Base-by-base conservation (phyloP, 306 rosid species). In the Dryas drummondii region DNA sequence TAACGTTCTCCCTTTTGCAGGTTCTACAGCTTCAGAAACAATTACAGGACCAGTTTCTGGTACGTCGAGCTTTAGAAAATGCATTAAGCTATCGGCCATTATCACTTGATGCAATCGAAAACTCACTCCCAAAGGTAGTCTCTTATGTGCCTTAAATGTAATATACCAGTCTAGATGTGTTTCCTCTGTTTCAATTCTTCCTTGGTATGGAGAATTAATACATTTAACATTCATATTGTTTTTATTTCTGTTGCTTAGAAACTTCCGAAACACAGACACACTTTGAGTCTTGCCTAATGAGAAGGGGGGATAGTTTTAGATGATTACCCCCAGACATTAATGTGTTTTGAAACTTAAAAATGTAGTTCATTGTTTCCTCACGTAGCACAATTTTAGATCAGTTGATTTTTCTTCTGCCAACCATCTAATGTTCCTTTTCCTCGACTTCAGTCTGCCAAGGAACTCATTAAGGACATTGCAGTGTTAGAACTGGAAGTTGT, bases 401-500 rank as follows among this genome's bases (percentile, higher is more conserved):
- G 37, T 59, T 42, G 16, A 2, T 83, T 52, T 69, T 64, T 68
- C 72, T 72, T 60, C 22, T 76, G 71, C 75, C 55, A 63, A 41
- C 55, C 32, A 40, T 51, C 70, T 85, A 44, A 67, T 44, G 65
- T 71, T 73, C 71, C 37, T 75, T 80, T 57, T 75, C 22, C 14
- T 81, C 62, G 65, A 80, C 68, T 53, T 72, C 82, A 90, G 98
- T 87, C 91, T 72, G 88, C 91, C 71, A 86, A 73, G 84, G 96
- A 86, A 45, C 87, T 91, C 80, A 84, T 94, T 5, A 88, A 88
- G 78, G 96, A 94, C 71, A 88, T 94, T 81, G 89, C 91, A 16
- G 89, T 82, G 57, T 82, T 94, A 72, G 98, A 94, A 82, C 63
- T 84, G 67, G 96, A 94, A 91, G 90, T 94, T 12, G 77, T 80